Evolutionary conservation across 768 basidiomycete species (phyloP), one percentile per base, ranked within the genome.

Genomic region (Panaeolus cyanescens): DNA sequence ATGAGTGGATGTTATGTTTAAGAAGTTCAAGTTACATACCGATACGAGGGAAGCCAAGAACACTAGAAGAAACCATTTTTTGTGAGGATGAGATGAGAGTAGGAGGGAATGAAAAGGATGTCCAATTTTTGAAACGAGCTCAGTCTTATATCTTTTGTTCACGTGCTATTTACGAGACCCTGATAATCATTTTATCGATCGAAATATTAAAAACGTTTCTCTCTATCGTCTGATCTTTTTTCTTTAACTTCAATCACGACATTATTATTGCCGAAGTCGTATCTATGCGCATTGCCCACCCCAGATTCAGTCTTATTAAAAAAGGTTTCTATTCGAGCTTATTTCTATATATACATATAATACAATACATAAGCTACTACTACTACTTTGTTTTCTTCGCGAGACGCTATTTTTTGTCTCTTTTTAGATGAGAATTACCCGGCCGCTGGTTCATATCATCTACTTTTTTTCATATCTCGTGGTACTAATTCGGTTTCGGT

Each of bases 41-140:
- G 77, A 96, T 95, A 71, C 95, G 90, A 70, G 95, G 95, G 79
- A 93, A 95, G 69, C 95, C 95, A 69, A 96, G 87, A 67, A 95
- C 91, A 71, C 91, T 90, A 63, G 92, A 94, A 50, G 75, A 71
- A 62, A 94, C 92, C 91, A 94, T 90, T 70, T 70, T 81, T 59
- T 67, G 61, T 69, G 68, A 62, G 61, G 63, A 64, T 67, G 62
- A 69, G 68, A 55, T 62, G 64, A 66, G 61, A 55, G 54, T 58
- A 54, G 73, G 65, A 65, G 68, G 64, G 65, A 67, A 64, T 65
- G 62, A 65, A 62, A 62, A 45, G 62, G 63, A 54, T 62, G 34
- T 62, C 63, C 60, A 58, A 62, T 60, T 62, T 68, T 64, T 63
- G 62, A 54, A 57, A 64, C 30, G 59, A 68, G 69, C 55, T 68